Evolutionary conservation across 2,329 filamentous ascomycete genomes (phyloP).

Genomic region (Aspergillus phoenicis): DNA sequence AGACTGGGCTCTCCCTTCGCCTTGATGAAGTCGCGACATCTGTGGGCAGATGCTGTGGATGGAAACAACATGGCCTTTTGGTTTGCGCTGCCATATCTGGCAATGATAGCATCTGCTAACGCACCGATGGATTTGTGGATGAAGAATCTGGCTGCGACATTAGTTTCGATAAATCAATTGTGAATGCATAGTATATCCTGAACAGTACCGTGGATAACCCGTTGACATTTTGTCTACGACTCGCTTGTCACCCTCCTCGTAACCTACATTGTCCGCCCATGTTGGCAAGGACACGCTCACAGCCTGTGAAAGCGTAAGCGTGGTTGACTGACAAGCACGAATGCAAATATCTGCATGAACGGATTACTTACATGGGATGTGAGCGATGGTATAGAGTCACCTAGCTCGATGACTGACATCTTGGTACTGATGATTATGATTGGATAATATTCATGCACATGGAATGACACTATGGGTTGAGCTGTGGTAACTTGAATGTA

Average conservation of each 20-base stretch:
- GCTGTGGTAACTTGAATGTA: no score
- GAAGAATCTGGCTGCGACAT: not conserved
- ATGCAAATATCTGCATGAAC: not conserved
- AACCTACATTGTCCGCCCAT: not conserved
- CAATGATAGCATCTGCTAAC: not conserved
- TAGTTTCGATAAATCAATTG: not conserved
- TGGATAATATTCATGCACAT: no score
- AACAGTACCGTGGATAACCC: conserved; percentile 3
- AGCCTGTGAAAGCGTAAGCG: not conserved
- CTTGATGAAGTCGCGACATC: not conserved
- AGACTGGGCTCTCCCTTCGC: not conserved
- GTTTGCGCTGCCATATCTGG: not conserved
- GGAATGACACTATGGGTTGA: no score
- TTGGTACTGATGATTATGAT: not conserved
- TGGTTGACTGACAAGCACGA: not conserved
- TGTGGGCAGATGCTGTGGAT: not conserved
- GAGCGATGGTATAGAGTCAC: not conserved
- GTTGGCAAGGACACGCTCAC: conserved; percentile 5
- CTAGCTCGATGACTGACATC: not conserved
- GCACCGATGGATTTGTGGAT: not conserved
- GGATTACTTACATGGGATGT: not conserved
- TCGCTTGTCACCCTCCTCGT: not conserved
- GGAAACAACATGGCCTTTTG: not conserved
- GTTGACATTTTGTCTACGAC: not conserved
- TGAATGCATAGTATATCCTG: not conserved